Conservation (phyloP, 179 eudicot genomes). For the Silene vulgaris region DNA sequence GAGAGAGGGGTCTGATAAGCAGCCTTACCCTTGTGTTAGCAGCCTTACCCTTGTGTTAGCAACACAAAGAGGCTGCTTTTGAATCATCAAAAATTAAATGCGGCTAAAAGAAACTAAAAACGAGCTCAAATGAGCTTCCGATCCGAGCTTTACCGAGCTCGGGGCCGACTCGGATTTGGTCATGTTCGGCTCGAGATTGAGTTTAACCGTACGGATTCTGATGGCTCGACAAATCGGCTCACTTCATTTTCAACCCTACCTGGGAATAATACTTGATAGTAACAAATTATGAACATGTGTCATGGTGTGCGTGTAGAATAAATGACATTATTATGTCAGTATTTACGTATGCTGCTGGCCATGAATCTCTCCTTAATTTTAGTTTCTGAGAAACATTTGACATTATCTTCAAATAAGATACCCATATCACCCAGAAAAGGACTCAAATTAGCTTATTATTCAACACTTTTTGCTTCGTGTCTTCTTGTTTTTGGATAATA, state of each 20-base stretch:
- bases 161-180: too few species aligned
- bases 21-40: too few species aligned
- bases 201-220: too few species aligned
- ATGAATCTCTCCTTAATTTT: conserved; percentile 11
- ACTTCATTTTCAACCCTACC: too few species aligned
- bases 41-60: too few species aligned
- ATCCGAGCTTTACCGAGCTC: too few species aligned
- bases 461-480: not conserved
- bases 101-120: too few species aligned
- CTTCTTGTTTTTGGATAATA: not conserved
- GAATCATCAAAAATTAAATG: too few species aligned
- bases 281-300: not conserved
- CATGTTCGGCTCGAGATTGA: too few species aligned
- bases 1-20: too few species aligned
- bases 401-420: conserved; percentile 9
- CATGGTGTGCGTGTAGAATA: not conserved
- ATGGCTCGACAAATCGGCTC: not conserved
- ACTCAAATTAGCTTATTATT: conserved; percentile 11
- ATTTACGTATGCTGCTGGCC: conserved; percentile 8
- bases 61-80: too few species aligned
- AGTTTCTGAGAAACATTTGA: conserved; percentile 1
- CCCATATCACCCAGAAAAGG: conserved; percentile 21
- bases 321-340: conserved; percentile 10
- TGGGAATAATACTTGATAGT: not conserved
- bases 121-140: too few species aligned